Evolutionary conservation across 805 yeast genomes (phyloP), one percentile per base, ranked within the genome.

Genomic region (Candida suzukii): DNA sequence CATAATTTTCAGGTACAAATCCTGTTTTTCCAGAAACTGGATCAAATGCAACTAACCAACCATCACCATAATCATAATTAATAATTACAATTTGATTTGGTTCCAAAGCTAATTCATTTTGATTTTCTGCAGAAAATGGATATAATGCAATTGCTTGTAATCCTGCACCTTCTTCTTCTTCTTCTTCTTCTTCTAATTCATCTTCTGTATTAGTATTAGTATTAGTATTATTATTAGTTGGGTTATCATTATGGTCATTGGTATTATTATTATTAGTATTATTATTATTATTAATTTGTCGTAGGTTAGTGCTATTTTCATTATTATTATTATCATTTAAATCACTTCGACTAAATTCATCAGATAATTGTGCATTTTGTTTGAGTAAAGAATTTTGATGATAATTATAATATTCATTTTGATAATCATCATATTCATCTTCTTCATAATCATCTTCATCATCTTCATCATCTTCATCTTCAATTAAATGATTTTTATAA

Each of bases 21-120:
- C 99, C 99, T 12, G 95, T 85, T 47, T 80, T 83, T 1, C 87
- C 88, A 2, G 83, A 72, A 22, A 56, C 69, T 1, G 86, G 82
- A 53, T 88, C 88, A 51, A 77, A 80, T 0, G 97, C 98, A 39
- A 93, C 97, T 3, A 93, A 72, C 99, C 99, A 93, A 8, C 99
- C 99, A 59, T 91, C 97, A 21, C 98, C 98, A 59, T 91, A 96
- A 43, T 95, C 77, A 60, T 90, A 91, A 44, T 83, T 78, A 25
- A 93, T 83, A 76, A 88, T 82, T 2, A 93, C 77, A 13, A 77
- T 60, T 61, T 93, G 97, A 28, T 96, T 95, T 52, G 83, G 95
- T 13, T 55, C 63, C 26, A 93, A 65, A 11, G 73, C 76, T 35
- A 90, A 76, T 55, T 93, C 99, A 60, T 93, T 93, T 52, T 88